Evolutionary conservation across 2,329 filamentous ascomycete genomes (phyloP), one percentile per base, ranked within the genome.

Genomic region (Graphilbum sp.): DNA sequence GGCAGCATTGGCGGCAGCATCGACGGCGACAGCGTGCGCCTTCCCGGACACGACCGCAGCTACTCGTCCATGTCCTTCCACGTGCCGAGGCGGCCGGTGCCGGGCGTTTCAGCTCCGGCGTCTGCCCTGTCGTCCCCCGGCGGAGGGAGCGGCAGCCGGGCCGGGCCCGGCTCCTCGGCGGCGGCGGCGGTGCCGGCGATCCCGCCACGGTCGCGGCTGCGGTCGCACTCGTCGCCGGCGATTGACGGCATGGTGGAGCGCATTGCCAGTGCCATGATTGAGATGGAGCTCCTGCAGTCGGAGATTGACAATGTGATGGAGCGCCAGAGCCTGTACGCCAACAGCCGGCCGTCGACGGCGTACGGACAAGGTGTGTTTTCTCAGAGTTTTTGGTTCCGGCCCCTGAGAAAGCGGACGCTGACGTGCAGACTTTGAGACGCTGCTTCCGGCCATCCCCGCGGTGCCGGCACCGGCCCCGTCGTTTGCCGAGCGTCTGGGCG

Each of bases 301-400:
- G 63, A 73, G 45, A 75, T 78, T 38, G 68, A 78, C 37, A 63
- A 69, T 36, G 59, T 71, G 18, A 64, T 75, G 19, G 69, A 75
- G 57, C 64, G 70, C 42, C 69, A 73, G 54, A 77, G 68, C 51
- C 53, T 74, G 25, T 75, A 72, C 44, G 45, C 61, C 16, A 57
- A 50, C 42, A 72, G 67, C 50, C 62, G 69, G 35, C 68, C 69
- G 24, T 66, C 67, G 32, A 73, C 66, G 30, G 55, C 62, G 17
- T 55, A 64, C 43, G 67, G 63, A 18, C 49, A 56, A 46, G 48
- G 47, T 39, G 51, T 55, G 57, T 41, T 16, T 16, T 32, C n/a
- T 35, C 39, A 16, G 40, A 21, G 9, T 4, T 32, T 16, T 37
- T 10, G 5, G 3, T 17, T 5, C 23, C 13, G 32, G 23, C 23